Percentiles rank a stretch among this genome's conserved stretches.
Conservation (phyloP, 768 basidiomycete species). For the Termitomyces sp. region DNA sequence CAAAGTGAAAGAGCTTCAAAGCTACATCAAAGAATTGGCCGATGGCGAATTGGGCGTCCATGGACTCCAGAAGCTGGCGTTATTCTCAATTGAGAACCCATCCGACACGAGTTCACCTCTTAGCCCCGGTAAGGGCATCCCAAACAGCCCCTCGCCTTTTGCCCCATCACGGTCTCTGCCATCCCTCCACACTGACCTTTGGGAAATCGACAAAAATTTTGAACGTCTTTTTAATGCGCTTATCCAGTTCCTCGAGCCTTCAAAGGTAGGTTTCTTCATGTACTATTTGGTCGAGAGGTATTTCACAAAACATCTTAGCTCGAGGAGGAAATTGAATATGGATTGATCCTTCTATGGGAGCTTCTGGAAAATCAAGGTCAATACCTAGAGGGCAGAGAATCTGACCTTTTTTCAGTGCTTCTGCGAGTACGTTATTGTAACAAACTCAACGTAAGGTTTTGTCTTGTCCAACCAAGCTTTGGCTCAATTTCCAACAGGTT, state of each 20-base stretch:
- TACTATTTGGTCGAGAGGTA: background rate
- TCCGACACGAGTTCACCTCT: slow-evolving; percentile 51
- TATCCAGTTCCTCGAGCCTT: slow-evolving; percentile 56
- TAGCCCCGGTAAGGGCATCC: slow-evolving; percentile 48
- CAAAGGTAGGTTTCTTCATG: slow-evolving; percentile 44
- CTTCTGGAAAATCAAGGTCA: slow-evolving; percentile 70
- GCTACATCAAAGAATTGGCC: slow-evolving; percentile 52
- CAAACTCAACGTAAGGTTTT: slow-evolving; percentile 56
- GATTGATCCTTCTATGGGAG: slow-evolving; percentile 80
- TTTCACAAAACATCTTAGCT: slow-evolving; percentile 35
- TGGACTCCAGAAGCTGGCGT: slow-evolving; percentile 62
- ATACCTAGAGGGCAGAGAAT: slow-evolving; percentile 77
- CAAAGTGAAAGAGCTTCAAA: slow-evolving; percentile 47
- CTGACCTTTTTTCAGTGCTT: slow-evolving; percentile 68
- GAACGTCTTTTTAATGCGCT: slow-evolving; percentile 68
- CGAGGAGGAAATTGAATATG: slow-evolving; percentile 69
- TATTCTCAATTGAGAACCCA: slow-evolving; percentile 60
- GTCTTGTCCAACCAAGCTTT: background rate
- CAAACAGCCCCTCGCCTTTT: slow-evolving; percentile 58
- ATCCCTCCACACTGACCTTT: slow-evolving; percentile 54
- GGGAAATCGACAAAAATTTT: slow-evolving; percentile 71
- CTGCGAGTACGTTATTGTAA: slow-evolving; percentile 73
- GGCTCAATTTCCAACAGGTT: slow-evolving; percentile 42
- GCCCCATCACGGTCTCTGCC: slow-evolving; percentile 35
- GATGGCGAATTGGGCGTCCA: slow-evolving; percentile 46